Evolutionary conservation across 257 asterid species (phyloP).

Genomic region (Gardenia jasminoides): DNA sequence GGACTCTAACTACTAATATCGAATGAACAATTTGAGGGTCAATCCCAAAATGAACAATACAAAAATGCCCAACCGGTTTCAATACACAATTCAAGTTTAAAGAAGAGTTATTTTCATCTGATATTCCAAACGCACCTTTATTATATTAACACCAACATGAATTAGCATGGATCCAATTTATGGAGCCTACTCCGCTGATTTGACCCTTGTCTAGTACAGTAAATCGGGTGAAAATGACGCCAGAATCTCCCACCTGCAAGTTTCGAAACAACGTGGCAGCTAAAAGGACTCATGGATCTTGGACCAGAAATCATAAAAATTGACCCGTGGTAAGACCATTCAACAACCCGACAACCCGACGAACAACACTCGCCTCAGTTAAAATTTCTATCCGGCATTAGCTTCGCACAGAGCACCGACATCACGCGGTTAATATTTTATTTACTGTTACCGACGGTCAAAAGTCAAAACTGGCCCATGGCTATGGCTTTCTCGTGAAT

Average conservation of each 20-base stretch:
- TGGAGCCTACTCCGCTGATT: not conserved
- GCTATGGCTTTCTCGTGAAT: not conserved
- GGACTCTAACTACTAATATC: no score
- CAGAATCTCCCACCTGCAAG: no score
- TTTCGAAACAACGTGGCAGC: not conserved
- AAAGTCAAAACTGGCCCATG: not conserved
- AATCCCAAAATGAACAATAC: no score
- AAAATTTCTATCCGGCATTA: not conserved
- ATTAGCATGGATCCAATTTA: no score
- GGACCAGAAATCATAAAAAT: not conserved
- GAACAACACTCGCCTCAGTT: not conserved
- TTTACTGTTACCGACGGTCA: not conserved
- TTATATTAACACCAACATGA: no score
- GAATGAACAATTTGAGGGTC: no score
- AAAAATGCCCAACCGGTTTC: no score
- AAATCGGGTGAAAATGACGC: not conserved
- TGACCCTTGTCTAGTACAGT: not conserved
- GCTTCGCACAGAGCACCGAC: slow-evolving; percentile 5
- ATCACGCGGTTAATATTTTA: slow-evolving; percentile 4
- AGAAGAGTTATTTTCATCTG: no score
- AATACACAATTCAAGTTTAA: no score
- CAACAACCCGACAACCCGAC: not conserved
- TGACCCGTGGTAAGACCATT: not conserved
- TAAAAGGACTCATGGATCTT: not conserved
- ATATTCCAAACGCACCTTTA: no score